Evolutionary conservation across 1,284 basidiomycete species (phyloP).

Genomic region (Cutaneotrichosporon sp.): DNA sequence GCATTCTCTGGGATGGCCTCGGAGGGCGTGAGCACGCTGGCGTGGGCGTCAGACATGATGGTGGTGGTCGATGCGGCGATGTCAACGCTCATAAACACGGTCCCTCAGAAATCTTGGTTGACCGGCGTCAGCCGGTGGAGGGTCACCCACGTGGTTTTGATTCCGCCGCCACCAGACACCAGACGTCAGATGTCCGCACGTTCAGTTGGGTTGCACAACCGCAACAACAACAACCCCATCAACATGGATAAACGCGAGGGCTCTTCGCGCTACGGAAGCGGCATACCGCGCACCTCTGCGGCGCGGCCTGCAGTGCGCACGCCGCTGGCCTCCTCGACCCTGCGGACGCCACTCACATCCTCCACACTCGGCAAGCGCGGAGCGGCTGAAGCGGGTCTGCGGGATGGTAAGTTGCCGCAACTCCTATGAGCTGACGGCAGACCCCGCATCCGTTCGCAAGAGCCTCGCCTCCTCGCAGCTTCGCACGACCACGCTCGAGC

Average conservation of each 20-base stretch:
- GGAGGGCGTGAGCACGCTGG: slow-evolving; percentile 75
- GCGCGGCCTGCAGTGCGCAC: neutral
- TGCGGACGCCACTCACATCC: slow-evolving; percentile 8
- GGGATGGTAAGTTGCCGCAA: slow-evolving; percentile 19
- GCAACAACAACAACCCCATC: slow-evolving; percentile 9
- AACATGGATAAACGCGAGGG: slow-evolving; percentile 7
- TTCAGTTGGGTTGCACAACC: neutral
- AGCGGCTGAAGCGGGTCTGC: slow-evolving; percentile 32
- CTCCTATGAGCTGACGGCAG: slow-evolving; percentile 15
- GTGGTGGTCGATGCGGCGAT: slow-evolving; percentile 14
- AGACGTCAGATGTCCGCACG: neutral
- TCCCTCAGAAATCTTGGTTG: slow-evolving; percentile 10
- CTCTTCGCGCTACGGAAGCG: slow-evolving; percentile 12
- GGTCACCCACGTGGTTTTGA: slow-evolving; percentile 11
- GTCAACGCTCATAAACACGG: neutral
- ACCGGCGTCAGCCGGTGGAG: slow-evolving; percentile 4
- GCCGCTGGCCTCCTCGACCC: neutral
- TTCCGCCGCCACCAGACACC: slow-evolving; percentile 10
- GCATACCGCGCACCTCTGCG: neutral
- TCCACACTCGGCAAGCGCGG: slow-evolving; percentile 25
- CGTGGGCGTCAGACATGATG: slow-evolving; percentile 50
- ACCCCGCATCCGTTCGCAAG: slow-evolving; percentile 22
- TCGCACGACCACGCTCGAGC: slow-evolving; percentile 27
- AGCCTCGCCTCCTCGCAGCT: slow-evolving; percentile 24
- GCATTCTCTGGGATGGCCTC: slow-evolving; percentile 72